Percentiles rank a stretch among this genome's conserved stretches.
phyloP scores from a whole-genome alignment of 2,329 filamentous ascomycete species.

The Eutypa lata region DNA sequence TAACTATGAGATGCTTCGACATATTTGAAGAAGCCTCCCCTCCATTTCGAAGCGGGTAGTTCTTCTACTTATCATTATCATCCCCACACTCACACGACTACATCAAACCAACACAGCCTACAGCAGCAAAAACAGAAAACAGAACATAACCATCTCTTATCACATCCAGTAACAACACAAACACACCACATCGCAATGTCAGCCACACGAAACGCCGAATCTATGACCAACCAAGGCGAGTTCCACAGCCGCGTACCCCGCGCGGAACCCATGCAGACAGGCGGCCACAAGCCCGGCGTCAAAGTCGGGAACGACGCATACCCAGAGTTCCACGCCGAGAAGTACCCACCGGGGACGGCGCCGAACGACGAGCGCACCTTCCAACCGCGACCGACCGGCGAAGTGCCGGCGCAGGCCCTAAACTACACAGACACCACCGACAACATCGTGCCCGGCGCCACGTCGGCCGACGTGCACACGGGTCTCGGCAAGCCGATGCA shows the following conservation, averaged over 20 bases:
- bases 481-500: constrained; percentile 41
- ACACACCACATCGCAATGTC: constrained; percentile 17
- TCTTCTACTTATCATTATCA: no score
- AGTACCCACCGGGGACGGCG: constrained; percentile 60
- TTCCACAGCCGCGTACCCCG: constrained; percentile 51
- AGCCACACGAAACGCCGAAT: constrained; percentile 42
- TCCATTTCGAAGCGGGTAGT: background rate
- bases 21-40: background rate
- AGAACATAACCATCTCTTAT: background rate
- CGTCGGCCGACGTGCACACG: constrained; percentile 40
- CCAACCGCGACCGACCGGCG: constrained; percentile 34
- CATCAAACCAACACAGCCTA: no score
- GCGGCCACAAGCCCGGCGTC: constrained; percentile 60
- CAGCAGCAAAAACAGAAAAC: background rate
- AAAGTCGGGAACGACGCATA: constrained; percentile 56
- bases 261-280: constrained; percentile 49
- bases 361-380: constrained; percentile 44
- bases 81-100: no score
- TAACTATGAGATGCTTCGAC: no score
- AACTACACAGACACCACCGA: constrained; percentile 29
- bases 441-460: constrained; percentile 41
- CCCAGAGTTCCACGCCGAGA: constrained; percentile 63
- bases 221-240: constrained; percentile 52
- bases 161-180: background rate
- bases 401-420: constrained; percentile 33